Base-by-base conservation (phyloP, 2,329 filamentous ascomycete species). In the Helotiales sp. region DNA sequence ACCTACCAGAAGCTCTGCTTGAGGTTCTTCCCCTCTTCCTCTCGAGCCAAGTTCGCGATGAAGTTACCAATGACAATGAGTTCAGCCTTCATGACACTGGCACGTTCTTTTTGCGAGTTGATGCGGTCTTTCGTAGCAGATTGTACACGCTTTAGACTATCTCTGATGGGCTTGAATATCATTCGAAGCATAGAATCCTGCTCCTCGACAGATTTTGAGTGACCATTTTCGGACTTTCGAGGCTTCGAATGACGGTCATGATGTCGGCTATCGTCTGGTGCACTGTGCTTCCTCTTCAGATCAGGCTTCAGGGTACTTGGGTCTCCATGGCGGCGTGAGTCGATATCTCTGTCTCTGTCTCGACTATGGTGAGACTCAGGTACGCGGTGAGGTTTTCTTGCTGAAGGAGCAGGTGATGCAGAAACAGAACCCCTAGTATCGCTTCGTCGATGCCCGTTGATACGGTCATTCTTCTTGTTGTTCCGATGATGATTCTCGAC, bases 401-500 rank as follows among this genome's bases (percentile, higher is more conserved):
- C 76, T 32, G 82, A 82, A 2, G 91, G 90, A 24, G 85, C 89
- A 7, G 92, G 91, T 20, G 91, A 93, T n/a, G 88, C 89, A 22
- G 89, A 91, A 43, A 87, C 84, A 62, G 89, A 89, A 6, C 83
- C 83, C 28, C 82, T 82, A 67, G 85, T 83, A 45, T 88, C 86
- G 47, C 82, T 82, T 54, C 86, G 86, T 40, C 90, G 88, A 71
- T 88, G 83, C 10, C 89, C 86, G 73, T 88, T 70, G 81, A 64
- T 77, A 58, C 87, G 77, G 5, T 80, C 78, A 1, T 82, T 80
- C 76, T 96, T 95, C 82, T 97, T 97, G 81, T 94, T 97, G 81
- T 95, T 97, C 64, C 94, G 92, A 78, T 97, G 94, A 75, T 97
- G 94, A 71, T 97, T 97, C 75, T 97, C 94, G 30, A 96, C 89